These are phyloP conservation scores for Plasmodium yoelii DNA, from an alignment of 169 alveolate genomes.

Conservation along the genomic window DNA sequence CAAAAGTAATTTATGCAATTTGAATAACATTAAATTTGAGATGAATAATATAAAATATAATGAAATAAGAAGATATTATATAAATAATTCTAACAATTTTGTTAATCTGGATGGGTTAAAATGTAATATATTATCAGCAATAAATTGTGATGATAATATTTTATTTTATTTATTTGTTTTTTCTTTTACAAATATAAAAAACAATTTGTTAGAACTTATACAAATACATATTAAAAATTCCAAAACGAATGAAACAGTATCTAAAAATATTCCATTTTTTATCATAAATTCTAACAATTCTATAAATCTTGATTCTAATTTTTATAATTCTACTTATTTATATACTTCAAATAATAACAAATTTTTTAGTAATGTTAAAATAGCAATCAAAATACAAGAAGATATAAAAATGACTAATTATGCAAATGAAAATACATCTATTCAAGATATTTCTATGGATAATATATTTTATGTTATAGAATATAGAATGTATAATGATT, in stretches of 20 bases:
- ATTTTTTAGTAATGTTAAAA: conserved; percentile 16
- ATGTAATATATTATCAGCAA: conserved; percentile 27
- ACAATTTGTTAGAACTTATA: conserved; percentile 15
- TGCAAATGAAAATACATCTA: conserved; percentile 25
- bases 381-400: conserved; percentile 44
- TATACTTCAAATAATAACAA: background rate
- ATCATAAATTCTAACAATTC: background rate
- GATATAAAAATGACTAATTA: conserved; percentile 10
- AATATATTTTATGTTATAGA: conserved; percentile 22
- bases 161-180: conserved; percentile 32
- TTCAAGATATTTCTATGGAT: conserved; percentile 28
- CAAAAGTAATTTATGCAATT: background rate
- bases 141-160: conserved; percentile 26
- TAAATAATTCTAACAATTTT: conserved; percentile 16
- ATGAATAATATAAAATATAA: conserved; percentile 17
- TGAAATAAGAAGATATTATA: conserved; percentile 21
- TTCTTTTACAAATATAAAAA: conserved; percentile 22
- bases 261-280: background rate
- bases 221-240: conserved; percentile 18
- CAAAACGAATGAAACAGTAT: conserved; percentile 13
- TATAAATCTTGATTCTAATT: background rate
- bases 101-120: conserved; percentile 42
- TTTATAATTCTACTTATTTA: background rate
- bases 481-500: conserved; percentile 6
- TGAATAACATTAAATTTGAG: background rate